These are phyloP conservation scores for Ophiostoma himal-ulmi DNA, from an alignment of 2,329 filamentous ascomycete species.

Conservation along the genomic window DNA sequence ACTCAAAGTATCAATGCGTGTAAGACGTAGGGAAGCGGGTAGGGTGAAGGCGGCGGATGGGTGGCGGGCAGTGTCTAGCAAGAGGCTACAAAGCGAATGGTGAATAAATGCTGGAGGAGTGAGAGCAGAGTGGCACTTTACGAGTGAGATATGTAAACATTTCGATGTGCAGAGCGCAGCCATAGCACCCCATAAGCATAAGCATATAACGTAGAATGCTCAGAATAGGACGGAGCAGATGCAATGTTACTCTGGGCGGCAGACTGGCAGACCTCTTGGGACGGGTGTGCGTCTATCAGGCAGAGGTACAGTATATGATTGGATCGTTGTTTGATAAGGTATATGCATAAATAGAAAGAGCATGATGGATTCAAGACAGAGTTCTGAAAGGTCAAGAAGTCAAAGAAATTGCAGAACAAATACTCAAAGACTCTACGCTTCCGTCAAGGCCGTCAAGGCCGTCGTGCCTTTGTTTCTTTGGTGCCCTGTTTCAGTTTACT, in stretches of 20 bases:
- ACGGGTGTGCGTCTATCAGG: neutral
- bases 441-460: no score
- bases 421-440: no score
- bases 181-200: neutral
- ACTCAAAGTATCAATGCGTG: neutral
- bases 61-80: neutral
- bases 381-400: neutral
- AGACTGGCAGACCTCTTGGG: neutral
- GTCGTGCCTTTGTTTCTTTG: no score
- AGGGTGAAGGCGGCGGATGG: neutral
- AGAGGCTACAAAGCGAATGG: neutral
- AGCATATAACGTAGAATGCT: neutral
- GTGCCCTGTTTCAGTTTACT: no score
- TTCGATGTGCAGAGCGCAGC: neutral
- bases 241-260: conserved; percentile 1
- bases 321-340: neutral
- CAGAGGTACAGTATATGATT: neutral
- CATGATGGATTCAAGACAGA: neutral
- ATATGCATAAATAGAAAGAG: neutral
- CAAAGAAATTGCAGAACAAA: neutral
- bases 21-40: neutral
- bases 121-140: neutral
- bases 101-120: neutral
- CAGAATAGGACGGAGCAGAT: neutral
- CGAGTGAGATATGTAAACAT: neutral